Evolutionary conservation across 805 yeast species (phyloP).

Genomic region (Priceomyces haplophilus): DNA sequence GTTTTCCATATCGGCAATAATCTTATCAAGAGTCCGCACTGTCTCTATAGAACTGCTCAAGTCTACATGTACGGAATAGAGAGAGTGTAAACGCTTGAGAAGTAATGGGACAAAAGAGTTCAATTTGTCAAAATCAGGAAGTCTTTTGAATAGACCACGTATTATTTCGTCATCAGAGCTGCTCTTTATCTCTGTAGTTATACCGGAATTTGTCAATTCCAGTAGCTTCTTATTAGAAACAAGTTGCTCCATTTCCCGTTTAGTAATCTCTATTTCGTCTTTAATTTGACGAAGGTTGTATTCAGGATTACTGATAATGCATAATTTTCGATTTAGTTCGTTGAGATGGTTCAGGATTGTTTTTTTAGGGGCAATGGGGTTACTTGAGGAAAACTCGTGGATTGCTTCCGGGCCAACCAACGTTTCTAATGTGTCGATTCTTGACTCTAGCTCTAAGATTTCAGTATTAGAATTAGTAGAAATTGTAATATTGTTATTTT

Average conservation of each 20-base stretch:
- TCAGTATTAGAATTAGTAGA: conserved; percentile 6
- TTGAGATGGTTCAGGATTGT: conserved; percentile 26
- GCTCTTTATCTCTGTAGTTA: background rate
- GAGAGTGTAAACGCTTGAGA: conserved; percentile 26
- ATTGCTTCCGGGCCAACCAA: conserved; percentile 18
- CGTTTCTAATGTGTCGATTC: conserved; percentile 21
- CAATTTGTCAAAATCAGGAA: conserved; percentile 25
- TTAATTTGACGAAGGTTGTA: conserved; percentile 23
- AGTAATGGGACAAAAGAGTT: conserved; percentile 23
- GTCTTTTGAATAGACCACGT: conserved; percentile 20
- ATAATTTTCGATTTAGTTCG: conserved; percentile 31
- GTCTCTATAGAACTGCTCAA: conserved; percentile 25
- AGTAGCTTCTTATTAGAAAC: conserved; percentile 17
- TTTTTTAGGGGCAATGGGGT: conserved; percentile 4
- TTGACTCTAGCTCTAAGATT: conserved; percentile 23
- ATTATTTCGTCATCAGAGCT: conserved; percentile 13
- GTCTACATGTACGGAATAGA: conserved; percentile 32
- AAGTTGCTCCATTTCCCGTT: conserved; percentile 24
- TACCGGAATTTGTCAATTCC: conserved; percentile 4
- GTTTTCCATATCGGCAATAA: conserved; percentile 19
- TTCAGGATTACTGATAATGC: conserved; percentile 35
- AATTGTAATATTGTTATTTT: background rate
- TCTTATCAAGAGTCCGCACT: conserved; percentile 24
- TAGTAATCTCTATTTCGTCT: conserved; percentile 20
- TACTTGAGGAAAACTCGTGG: conserved; percentile 2